A percentile compares a stretch with the other conserved stretches of the same genome.
Conservation (phyloP, 208 protist species). For the Lotmaria passim region DNA sequence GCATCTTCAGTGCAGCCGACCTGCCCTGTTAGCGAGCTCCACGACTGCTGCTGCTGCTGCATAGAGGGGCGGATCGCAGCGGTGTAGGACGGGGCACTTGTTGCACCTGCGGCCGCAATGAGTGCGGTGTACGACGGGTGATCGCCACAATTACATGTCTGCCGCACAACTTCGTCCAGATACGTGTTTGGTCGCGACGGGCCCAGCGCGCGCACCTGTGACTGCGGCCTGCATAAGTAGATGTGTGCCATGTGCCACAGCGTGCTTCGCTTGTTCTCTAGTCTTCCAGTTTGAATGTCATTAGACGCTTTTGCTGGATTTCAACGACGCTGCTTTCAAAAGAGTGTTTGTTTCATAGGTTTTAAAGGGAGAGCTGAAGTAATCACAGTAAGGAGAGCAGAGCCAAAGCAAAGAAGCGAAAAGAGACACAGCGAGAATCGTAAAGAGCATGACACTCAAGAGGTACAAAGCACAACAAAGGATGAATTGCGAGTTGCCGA, state of each 20-base stretch:
- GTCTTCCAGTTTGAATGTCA: no score
- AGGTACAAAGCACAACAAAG: no score
- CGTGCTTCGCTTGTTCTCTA: not conserved
- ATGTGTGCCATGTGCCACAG: conserved; percentile 21
- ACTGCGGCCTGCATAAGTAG: conserved; percentile 19
- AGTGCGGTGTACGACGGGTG: not conserved
- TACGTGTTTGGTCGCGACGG: not conserved
- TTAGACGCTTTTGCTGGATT: no score
- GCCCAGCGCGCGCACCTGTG: conserved; percentile 3
- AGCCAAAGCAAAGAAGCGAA: no score
- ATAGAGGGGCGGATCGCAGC: not conserved
- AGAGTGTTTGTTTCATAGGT: no score
- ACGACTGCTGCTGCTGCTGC: not conserved
- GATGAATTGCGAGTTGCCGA: no score
- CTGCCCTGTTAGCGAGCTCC: conserved; percentile 10
- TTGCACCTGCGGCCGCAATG: not conserved
- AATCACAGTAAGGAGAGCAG: no score
- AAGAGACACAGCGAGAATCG: no score
- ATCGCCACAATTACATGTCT: not conserved
- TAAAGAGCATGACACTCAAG: no score
- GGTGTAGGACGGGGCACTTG: not conserved
- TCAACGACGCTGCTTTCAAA: no score
- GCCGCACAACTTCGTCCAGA: conserved; percentile 23
- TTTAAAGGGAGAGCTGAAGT: no score
- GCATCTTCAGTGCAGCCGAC: not conserved